Evolutionary conservation across 331 rosid species (phyloP).

Genomic region (Dryas integrifolia): DNA sequence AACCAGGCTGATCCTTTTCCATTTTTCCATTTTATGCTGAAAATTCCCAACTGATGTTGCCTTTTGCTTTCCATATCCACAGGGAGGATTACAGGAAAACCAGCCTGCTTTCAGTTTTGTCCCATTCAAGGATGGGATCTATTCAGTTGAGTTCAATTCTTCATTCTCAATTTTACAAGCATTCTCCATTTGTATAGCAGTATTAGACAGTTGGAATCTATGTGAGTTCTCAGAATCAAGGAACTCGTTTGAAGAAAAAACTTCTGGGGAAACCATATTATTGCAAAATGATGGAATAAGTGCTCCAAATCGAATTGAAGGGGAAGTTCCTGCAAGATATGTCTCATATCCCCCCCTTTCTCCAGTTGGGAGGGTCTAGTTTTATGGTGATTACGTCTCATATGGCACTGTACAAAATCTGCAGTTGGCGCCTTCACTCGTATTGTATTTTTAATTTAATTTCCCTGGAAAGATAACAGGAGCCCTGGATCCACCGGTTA

Average conservation of each 20-base stretch:
- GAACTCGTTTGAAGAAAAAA: constrained; percentile 46
- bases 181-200: constrained; percentile 80
- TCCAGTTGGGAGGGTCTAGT: constrained; percentile 74
- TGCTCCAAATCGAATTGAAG: constrained; percentile 36
- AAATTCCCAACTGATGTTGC: constrained; percentile 16
- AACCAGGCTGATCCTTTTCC: constrained; percentile 3
- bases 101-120: constrained; percentile 48
- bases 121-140: constrained; percentile 61
- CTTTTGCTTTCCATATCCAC: constrained; percentile 28
- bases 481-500: constrained; percentile 20
- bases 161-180: constrained; percentile 79
- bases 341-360: constrained; percentile 60
- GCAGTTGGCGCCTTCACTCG: constrained; percentile 13
- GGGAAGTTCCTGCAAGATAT: constrained; percentile 53
- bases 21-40: neutral
- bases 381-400: constrained; percentile 4
- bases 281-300: constrained; percentile 43
- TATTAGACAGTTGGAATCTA: constrained; percentile 59
- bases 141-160: constrained; percentile 70
- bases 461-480: constrained; percentile 13
- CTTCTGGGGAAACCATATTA: constrained; percentile 31
- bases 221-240: constrained; percentile 46
- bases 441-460: neutral
- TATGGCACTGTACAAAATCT: constrained; percentile 23
- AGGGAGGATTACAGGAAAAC: constrained; percentile 62